phyloP scores from a whole-genome alignment of 23 red algal genomes.

The Gracilaria gracilis region DNA sequence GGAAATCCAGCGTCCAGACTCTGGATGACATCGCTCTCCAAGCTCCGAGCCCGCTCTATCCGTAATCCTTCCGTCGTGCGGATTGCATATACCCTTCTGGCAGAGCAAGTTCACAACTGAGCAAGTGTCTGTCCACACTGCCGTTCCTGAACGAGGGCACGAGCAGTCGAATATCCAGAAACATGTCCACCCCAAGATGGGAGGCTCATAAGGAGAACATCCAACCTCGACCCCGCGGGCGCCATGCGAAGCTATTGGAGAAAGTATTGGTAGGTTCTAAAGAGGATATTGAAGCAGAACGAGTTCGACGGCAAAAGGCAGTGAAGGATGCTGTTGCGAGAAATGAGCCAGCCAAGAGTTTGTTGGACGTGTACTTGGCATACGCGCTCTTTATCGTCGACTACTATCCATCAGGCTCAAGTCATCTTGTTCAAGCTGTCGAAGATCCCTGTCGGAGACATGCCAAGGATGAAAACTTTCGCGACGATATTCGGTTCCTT shows the following conservation, averaged over 20 bases:
- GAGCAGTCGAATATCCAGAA: neutral
- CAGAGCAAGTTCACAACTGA: too few relatives aligned
- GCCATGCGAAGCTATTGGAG: constrained; percentile 47
- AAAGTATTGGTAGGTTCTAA: constrained; percentile 28
- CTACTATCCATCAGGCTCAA: constrained; percentile 51
- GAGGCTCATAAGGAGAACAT: constrained; percentile 83
- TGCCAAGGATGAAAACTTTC: constrained; percentile 66
- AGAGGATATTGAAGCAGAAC: constrained; percentile 30
- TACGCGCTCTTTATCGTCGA: constrained; percentile 50
- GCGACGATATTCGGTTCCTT: constrained; percentile 76
- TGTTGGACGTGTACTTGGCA: constrained; percentile 15
- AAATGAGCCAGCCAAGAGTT: neutral
- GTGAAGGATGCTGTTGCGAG: constrained; percentile 7
- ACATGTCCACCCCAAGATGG: constrained; percentile 58
- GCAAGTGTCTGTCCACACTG: neutral
- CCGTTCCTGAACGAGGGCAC: neutral
- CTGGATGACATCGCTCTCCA: too few relatives aligned
- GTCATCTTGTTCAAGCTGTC: constrained; percentile 29
- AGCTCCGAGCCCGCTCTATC: too few relatives aligned
- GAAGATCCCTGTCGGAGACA: constrained; percentile 58
- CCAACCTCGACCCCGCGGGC: constrained; percentile 51
- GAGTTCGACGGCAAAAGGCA: constrained; percentile 16
- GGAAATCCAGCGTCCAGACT: too few relatives aligned
- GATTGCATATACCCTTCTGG: too few relatives aligned
- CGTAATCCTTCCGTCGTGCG: too few relatives aligned